Conservation (phyloP, 306 rosid genomes). For the Abrus precatorius region DNA sequence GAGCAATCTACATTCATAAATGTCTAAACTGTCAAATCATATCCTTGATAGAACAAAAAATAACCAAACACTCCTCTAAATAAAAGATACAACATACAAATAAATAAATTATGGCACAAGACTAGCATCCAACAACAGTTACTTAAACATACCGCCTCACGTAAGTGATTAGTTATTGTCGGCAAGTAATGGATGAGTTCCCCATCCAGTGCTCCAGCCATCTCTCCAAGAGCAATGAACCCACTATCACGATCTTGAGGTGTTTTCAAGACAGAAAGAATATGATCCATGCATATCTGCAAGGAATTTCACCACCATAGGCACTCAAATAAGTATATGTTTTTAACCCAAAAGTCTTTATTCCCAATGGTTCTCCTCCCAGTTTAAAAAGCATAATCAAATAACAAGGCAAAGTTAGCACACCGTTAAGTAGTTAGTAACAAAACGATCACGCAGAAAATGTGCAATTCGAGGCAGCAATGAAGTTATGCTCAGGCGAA, state of each 20-base stretch:
- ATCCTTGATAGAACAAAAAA: constrained; percentile 39
- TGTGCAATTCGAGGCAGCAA: constrained; percentile 97
- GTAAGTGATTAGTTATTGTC: constrained; percentile 82
- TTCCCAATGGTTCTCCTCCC: constrained; percentile 30
- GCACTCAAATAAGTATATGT: constrained; percentile 40
- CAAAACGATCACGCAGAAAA: constrained; percentile 97
- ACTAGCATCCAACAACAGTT: constrained; percentile 34
- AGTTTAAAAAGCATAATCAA: constrained; percentile 41
- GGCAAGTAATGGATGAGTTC: constrained; percentile 92
- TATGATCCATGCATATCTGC: constrained; percentile 99
- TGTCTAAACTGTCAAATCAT: constrained; percentile 44
- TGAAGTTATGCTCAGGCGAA: constrained; percentile 97
- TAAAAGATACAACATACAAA: constrained; percentile 26
- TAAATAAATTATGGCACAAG: constrained; percentile 33
- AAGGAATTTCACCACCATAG: constrained; percentile 53
- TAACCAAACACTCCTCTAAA: constrained; percentile 35
- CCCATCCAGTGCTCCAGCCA: constrained; percentile 99
- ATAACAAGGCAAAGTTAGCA: constrained; percentile 47
- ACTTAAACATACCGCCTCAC: constrained; percentile 83
- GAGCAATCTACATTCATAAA: constrained; percentile 82
- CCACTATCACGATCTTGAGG: constrained; percentile 99
- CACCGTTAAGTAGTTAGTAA: constrained; percentile 91
- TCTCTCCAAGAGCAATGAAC: constrained; percentile 98
- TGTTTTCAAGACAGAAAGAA: constrained; percentile 86
- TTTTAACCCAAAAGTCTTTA: constrained; percentile 18